Conservation (phyloP, 768 basidiomycete species). For the Termitomyces sp. region DNA sequence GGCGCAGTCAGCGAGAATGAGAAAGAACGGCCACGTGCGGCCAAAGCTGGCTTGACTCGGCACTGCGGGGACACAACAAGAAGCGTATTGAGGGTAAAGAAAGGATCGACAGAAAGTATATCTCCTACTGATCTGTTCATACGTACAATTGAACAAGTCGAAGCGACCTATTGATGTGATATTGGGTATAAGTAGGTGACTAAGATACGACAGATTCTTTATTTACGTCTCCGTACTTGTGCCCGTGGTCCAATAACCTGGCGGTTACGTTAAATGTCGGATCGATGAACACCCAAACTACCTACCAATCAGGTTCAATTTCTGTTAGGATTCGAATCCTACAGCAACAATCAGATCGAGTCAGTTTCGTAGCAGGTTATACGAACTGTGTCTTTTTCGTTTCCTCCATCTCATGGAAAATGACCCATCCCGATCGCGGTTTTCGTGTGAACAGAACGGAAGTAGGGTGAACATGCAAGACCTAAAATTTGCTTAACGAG, state of each 20-base stretch:
- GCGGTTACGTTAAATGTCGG: neutral
- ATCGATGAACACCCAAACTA: neutral
- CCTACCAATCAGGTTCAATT: slow-evolving; percentile 90
- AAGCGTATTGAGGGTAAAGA: too few relatives aligned
- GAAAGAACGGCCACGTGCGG: too few relatives aligned
- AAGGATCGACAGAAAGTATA: too few relatives aligned
- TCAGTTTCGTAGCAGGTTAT: neutral
- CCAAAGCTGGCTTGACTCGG: too few relatives aligned
- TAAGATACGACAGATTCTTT: neutral
- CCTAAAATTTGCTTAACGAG: slow-evolving; percentile 33
- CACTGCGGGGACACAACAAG: too few relatives aligned
- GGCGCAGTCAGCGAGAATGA: too few relatives aligned
- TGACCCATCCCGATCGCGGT: slow-evolving; percentile 86
- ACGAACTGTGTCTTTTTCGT: slow-evolving; percentile 90
- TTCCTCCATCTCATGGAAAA: slow-evolving; percentile 95
- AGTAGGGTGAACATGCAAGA: slow-evolving; percentile 86
- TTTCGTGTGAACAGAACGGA: slow-evolving; percentile 93
- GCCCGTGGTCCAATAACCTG: slow-evolving; percentile 32
- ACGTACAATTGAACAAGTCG: too few relatives aligned
- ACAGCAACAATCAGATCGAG: slow-evolving; percentile 11
- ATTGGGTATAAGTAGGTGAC: neutral
- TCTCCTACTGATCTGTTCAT: too few relatives aligned
- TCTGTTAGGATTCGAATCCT: slow-evolving; percentile 93
- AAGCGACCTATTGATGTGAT: neutral
- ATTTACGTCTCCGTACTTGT: slow-evolving; percentile 17